These are phyloP conservation scores for Hyaloscypha hepaticicola DNA, from an alignment of 495 filamentous ascomycete genomes.

Conservation along the genomic window DNA sequence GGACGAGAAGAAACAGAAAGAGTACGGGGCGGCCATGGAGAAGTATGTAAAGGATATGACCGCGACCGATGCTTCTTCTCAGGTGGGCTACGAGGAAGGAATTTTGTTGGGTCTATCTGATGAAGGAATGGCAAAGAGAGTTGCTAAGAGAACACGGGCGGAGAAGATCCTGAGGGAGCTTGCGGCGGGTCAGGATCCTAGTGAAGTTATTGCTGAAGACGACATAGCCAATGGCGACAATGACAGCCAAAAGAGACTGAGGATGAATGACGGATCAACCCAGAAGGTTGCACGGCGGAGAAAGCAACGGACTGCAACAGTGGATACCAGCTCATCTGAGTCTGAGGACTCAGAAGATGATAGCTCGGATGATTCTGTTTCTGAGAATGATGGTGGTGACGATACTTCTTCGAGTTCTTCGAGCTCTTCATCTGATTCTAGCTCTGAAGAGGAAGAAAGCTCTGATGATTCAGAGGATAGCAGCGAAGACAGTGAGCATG, in stretches of 20 bases:
- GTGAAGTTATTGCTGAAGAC: neutral
- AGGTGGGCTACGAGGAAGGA: slow-evolving; percentile 37
- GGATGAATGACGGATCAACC: slow-evolving; percentile 25
- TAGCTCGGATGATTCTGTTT: slow-evolving; percentile 14
- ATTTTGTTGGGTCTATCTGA: slow-evolving; percentile 22
- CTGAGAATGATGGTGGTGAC: neutral
- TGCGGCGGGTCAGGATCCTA: neutral
- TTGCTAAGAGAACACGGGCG: slow-evolving; percentile 29
- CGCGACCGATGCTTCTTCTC: slow-evolving; percentile 22
- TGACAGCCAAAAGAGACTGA: slow-evolving; percentile 23
- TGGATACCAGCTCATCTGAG: slow-evolving; percentile 16
- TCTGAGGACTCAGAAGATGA: slow-evolving; percentile 21
- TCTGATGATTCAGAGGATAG: slow-evolving; percentile 20
- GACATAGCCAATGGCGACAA: slow-evolving; percentile 2
- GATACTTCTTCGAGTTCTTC: slow-evolving; percentile 19
- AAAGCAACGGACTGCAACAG: slow-evolving; percentile 29
- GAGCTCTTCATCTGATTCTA: slow-evolving; percentile 19
- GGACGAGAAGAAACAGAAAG: slow-evolving; percentile 32
- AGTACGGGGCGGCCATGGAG: slow-evolving; percentile 57
- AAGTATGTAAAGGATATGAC: slow-evolving; percentile 27
- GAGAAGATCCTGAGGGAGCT: slow-evolving; percentile 25
- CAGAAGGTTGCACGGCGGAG: slow-evolving; percentile 27
- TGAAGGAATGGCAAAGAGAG: slow-evolving; percentile 19
- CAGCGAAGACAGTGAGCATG: slow-evolving; percentile 19
- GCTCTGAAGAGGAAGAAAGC: slow-evolving; percentile 7